These are phyloP conservation scores for Pyrenochaeta sp. DNA, from an alignment of 2,329 filamentous ascomycete species.

Conservation along the genomic window DNA sequence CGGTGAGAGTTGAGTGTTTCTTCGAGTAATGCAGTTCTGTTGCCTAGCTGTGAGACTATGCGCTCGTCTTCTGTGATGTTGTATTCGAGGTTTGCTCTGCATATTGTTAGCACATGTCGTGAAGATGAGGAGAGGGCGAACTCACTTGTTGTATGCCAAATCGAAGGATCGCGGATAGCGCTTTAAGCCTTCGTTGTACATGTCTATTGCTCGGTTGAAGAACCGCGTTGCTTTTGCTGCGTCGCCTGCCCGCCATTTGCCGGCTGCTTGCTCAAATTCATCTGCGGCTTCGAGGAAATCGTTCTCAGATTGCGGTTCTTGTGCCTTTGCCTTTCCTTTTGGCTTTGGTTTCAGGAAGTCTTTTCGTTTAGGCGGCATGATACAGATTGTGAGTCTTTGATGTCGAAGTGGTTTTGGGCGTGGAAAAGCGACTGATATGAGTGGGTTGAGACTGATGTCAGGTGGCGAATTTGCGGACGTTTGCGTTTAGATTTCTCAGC, in stretches of 20 bases:
- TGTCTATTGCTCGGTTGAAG: slow-evolving; percentile 70
- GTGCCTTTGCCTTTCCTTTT: slow-evolving; percentile 40
- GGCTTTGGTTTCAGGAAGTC: slow-evolving; percentile 42
- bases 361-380: slow-evolving; percentile 43
- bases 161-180: slow-evolving; percentile 71
- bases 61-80: slow-evolving; percentile 73
- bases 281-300: slow-evolving; percentile 75
- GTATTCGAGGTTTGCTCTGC: slow-evolving; percentile 72
- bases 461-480: not conserved
- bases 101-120: slow-evolving; percentile 5
- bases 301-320: slow-evolving; percentile 69
- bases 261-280: slow-evolving; percentile 73
- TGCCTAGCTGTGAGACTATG: slow-evolving; percentile 66
- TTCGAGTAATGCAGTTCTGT: slow-evolving; percentile 63
- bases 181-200: slow-evolving; percentile 70
- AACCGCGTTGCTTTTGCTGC: slow-evolving; percentile 70
- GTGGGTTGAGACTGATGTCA: not conserved
- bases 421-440: not conserved
- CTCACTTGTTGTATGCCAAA: slow-evolving; percentile 77
- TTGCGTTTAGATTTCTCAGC: slow-evolving; percentile 2
- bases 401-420: slow-evolving; percentile 1
- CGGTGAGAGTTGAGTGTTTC: slow-evolving; percentile 71
- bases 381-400: not conserved
- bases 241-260: slow-evolving; percentile 78
- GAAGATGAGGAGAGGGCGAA: slow-evolving; percentile 6